Percentiles rank a stretch among this genome's conserved stretches.
Conservation (phyloP, 1,139 yeast species). For the Kodamaea plutei region DNA sequence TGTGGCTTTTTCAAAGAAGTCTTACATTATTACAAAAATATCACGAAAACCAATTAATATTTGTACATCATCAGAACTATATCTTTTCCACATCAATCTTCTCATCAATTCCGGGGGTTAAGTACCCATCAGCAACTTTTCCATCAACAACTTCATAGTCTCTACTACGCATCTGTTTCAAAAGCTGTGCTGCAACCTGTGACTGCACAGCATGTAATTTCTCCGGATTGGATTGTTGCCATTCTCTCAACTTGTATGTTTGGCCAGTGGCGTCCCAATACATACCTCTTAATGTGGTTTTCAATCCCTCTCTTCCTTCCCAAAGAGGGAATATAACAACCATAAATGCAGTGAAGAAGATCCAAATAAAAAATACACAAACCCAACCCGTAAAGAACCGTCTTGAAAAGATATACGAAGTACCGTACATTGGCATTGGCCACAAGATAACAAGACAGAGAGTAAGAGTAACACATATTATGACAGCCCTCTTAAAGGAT, state of each 20-base stretch:
- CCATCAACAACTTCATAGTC: slow-evolving; percentile 30
- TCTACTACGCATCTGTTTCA: slow-evolving; percentile 17
- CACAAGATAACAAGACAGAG: slow-evolving; percentile 61
- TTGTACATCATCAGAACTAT: too few species aligned
- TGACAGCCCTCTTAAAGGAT: slow-evolving; percentile 54
- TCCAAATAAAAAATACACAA: slow-evolving; percentile 69
- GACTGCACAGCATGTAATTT: slow-evolving; percentile 63
- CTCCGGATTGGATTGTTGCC: slow-evolving; percentile 72
- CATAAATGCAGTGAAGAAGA: slow-evolving; percentile 51
- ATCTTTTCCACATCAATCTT: slow-evolving; percentile 20
- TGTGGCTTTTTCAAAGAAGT: too few species aligned
- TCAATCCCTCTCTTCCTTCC: slow-evolving; percentile 66
- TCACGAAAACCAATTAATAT: too few species aligned
- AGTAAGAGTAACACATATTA: slow-evolving; percentile 53
- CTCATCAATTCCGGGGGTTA: slow-evolving; percentile 26
- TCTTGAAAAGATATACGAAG: slow-evolving; percentile 65
- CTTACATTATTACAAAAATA: too few species aligned
- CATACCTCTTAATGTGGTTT: slow-evolving; percentile 63
- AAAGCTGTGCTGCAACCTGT: slow-evolving; percentile 45
- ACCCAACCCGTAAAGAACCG: slow-evolving; percentile 82
- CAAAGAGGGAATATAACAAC: slow-evolving; percentile 60
- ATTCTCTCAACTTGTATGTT: slow-evolving; percentile 59
- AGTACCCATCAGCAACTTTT: slow-evolving; percentile 18
- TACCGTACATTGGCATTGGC: slow-evolving; percentile 91
- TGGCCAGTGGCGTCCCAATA: slow-evolving; percentile 85